phyloP scores from a whole-genome alignment of 768 basidiomycete species.

The Leccinum disarticulatum region DNA sequence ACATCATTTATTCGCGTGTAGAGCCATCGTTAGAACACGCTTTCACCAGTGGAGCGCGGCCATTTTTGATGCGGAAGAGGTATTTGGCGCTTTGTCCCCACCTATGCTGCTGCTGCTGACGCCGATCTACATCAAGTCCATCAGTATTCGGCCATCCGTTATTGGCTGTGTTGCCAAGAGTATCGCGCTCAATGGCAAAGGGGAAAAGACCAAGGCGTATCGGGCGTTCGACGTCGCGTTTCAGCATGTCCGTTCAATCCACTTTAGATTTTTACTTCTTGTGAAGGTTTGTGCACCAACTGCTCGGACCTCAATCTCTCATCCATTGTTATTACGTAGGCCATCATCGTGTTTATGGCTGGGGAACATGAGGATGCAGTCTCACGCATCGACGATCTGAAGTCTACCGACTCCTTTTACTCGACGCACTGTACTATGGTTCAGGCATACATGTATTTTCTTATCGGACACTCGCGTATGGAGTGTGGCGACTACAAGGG shows the following conservation, averaged over 20 bases:
- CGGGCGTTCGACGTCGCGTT: not conserved
- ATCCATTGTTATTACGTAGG: not conserved
- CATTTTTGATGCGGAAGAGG: not conserved
- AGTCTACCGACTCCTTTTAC: not conserved
- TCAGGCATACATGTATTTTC: not conserved
- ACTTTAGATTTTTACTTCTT: not conserved
- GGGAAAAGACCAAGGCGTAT: not conserved
- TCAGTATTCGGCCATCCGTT: not conserved
- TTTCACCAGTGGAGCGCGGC: not conserved
- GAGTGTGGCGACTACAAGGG: not conserved
- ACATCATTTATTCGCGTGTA: not conserved
- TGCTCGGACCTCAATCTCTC: not conserved
- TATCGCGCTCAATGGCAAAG: not conserved
- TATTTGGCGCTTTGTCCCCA: not conserved
- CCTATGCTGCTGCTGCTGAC: not conserved
- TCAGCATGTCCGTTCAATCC: not conserved
- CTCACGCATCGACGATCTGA: not conserved
- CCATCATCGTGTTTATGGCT: not conserved
- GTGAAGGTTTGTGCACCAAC: not conserved
- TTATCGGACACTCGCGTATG: not conserved
- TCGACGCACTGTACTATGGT: not conserved
- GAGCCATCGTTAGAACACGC: not conserved
- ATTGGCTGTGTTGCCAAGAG: not conserved
- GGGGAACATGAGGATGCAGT: not conserved
- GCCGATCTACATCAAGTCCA: not conserved